Base-by-base conservation (phyloP, 2,329 filamentous ascomycete species). In the Aspergillus melleus region DNA sequence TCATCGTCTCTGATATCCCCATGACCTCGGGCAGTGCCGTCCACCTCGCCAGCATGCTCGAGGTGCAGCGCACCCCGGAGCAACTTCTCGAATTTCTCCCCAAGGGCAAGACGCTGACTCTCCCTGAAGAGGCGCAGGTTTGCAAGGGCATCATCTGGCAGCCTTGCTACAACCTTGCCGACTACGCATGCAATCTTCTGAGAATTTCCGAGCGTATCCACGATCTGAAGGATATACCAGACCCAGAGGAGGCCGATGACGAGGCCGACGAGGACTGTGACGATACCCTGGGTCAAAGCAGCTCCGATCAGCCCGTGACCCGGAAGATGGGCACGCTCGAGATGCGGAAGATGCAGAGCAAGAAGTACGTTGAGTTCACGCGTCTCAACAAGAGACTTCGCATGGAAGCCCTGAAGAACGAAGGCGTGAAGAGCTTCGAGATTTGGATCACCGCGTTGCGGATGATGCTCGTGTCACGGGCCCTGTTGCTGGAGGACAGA, bases 61-160 rank as follows among this genome's bases (percentile, higher is more conserved):
- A 61, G 39, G 60, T 69, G 2, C 73, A 75, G 54, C 65, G 66
- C 9, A 54, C 58, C 4, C 68, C 72, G 4, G 68, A 72, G 9
- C 64, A 70, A 12, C 67, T 75, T 20, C 60, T 76, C 9, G 52
- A 58, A 4, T 75, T 64, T 39, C 68, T 76, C 9, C 73, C 73
- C 9, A 29, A 59, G 6, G 68, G 70, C 0, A 76, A 72, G 56
- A 57, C 62, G 2, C 59, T 65, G 29, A 30, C 56, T 29, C 61
- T 74, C 2, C 65, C 65, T 4, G 67, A 68, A 14, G 56, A 49
- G 1, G 57, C 49, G 2, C 32, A 61, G 19, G 52, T 54, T 0
- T 59, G 60, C 49, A 68, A 66, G 26, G 72, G 74, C 29, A 67
- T 76, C 8, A 63, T 75, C 11, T 75, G 71, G 64, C 57, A 66